phyloP scores from a whole-genome alignment of 805 yeast genomes.

The Candida succiphila region DNA sequence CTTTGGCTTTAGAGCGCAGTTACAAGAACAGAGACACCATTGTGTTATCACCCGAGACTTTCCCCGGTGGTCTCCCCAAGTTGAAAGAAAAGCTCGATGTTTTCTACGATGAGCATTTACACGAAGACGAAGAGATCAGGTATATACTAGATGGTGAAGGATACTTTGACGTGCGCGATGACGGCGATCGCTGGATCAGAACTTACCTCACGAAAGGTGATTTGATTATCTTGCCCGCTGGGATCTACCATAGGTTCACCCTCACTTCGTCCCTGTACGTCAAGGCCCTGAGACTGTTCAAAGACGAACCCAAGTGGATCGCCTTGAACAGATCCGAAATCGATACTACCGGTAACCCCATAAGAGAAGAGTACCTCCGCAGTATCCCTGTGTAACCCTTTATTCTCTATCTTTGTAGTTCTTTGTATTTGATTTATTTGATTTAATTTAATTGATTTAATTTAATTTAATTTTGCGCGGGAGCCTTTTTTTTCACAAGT shows the following conservation, averaged over 20 bases:
- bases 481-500: too few relatives aligned
- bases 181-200: slow-evolving; percentile 62
- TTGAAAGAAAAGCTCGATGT: slow-evolving; percentile 54
- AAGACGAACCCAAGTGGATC: slow-evolving; percentile 95
- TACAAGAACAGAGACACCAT: slow-evolving; percentile 79
- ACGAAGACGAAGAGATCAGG: slow-evolving; percentile 95
- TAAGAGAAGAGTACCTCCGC: slow-evolving; percentile 36
- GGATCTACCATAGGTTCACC: slow-evolving; percentile 90
- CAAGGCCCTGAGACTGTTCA: slow-evolving; percentile 73
- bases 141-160: slow-evolving; percentile 87
- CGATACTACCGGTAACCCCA: slow-evolving; percentile 33
- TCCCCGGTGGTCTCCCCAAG: slow-evolving; percentile 50
- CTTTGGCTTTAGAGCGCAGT: slow-evolving; percentile 54
- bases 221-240: slow-evolving; percentile 73
- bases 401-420: too few relatives aligned
- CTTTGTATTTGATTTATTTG: too few relatives aligned
- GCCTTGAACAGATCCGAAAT: slow-evolving; percentile 49
- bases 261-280: slow-evolving; percentile 53
- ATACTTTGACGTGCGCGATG: slow-evolving; percentile 76
- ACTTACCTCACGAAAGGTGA: slow-evolving; percentile 56
- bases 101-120: slow-evolving; percentile 81
- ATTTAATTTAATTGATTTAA: too few relatives aligned
- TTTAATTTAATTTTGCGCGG: too few relatives aligned
- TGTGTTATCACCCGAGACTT: slow-evolving; percentile 44
- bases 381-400: neutral